A percentile compares a stretch with the other conserved stretches of the same genome.
Evolutionary conservation across 148 eudicot genomes (phyloP).

Genomic region (Fallopia convolvulus): DNA sequence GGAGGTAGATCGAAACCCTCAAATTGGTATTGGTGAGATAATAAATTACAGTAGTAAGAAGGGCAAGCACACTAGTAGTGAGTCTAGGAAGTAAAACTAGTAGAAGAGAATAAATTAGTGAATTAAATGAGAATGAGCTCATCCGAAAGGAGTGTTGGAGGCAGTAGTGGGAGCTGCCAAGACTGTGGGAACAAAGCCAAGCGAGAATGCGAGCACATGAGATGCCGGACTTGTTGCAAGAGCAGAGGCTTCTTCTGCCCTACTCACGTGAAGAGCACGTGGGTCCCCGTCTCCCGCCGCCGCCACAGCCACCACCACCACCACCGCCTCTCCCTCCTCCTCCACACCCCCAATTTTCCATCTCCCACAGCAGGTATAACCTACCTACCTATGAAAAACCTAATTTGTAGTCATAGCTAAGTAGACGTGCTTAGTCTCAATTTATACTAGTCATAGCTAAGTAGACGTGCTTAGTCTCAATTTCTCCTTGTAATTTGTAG

Average conservation of each 20-base stretch:
- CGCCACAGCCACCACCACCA: constrained; percentile 19
- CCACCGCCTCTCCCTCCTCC: constrained; percentile 6
- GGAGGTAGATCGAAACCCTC: too few relatives aligned
- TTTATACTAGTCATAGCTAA: background rate
- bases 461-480: background rate
- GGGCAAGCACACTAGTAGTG: too few relatives aligned
- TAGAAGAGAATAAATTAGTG: background rate
- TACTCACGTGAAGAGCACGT: constrained; percentile 74
- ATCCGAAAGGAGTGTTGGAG: background rate
- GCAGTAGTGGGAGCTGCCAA: constrained; percentile 27
- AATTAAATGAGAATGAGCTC: background rate
- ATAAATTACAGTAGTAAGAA: background rate
- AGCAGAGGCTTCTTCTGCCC: constrained; percentile 52
- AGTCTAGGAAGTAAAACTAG: too few relatives aligned
- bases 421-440: background rate
- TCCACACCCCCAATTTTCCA: background rate
- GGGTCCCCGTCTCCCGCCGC: constrained; percentile 59
- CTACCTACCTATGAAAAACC: background rate
- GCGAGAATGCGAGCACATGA: constrained; percentile 39
- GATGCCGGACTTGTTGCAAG: constrained; percentile 71
- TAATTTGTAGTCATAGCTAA: background rate
- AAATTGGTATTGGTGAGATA: background rate
- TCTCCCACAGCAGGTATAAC: constrained; percentile 7
- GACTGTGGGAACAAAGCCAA: constrained; percentile 81
- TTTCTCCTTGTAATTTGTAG: background rate